phyloP scores from a whole-genome alignment of 2,329 filamentous ascomycete species.

The Sporothrix schenckii region DNA sequence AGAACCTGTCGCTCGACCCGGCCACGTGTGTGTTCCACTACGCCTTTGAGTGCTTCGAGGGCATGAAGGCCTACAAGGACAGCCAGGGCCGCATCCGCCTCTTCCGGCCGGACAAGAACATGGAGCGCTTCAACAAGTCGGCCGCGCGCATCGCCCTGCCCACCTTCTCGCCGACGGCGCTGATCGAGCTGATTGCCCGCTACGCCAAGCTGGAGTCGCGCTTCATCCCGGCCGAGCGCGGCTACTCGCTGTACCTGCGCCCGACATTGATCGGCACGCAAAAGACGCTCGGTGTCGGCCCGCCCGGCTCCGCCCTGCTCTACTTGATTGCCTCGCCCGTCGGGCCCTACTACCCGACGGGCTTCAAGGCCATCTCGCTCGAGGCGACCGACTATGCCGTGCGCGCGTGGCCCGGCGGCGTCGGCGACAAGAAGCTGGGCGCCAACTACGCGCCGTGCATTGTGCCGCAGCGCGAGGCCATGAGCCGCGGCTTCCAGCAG shows the following conservation, averaged over 20 bases:
- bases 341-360: constrained; percentile 96
- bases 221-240: constrained; percentile 83
- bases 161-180: constrained; percentile 71
- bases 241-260: constrained; percentile 93
- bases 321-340: constrained; percentile 96
- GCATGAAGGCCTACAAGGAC: constrained; percentile 99
- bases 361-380: constrained; percentile 94
- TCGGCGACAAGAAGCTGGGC: constrained; percentile 97
- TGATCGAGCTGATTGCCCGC: constrained; percentile 80
- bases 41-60: constrained; percentile 96
- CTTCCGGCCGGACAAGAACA: constrained; percentile 95
- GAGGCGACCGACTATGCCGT: constrained; percentile 97
- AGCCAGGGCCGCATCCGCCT: constrained; percentile 74
- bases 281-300: constrained; percentile 85
- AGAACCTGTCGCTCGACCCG: constrained; percentile 94
- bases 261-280: constrained; percentile 98
- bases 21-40: constrained; percentile 98
- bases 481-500: constrained; percentile 91
- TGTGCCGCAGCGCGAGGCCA: constrained; percentile 90
- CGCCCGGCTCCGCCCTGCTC: constrained; percentile 88
- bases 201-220: constrained; percentile 80
- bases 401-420: constrained; percentile 95
- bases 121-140: constrained; percentile 91
- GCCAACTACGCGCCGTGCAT: constrained; percentile 99
- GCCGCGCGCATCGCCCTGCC: constrained; percentile 89